Percentiles rank a stretch among this genome's conserved stretches.
phyloP scores from a whole-genome alignment of 202 grass and related monocot genomes.

The Saccharum hybrid region DNA sequence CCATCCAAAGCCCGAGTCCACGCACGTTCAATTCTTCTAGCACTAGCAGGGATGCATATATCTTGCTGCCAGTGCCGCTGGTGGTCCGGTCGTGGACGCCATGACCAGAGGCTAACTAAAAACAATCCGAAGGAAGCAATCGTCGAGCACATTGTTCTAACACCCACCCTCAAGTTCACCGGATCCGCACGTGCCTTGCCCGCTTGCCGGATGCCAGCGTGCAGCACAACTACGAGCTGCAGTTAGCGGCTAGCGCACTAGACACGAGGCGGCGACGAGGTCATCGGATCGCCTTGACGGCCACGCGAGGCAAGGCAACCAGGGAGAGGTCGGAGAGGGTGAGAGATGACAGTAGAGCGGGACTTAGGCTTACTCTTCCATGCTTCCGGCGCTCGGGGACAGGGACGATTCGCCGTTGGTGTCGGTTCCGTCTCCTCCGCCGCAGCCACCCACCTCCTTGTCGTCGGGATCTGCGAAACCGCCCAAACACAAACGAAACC shows the following conservation, averaged over 20 bases:
- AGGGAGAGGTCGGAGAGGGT: conserved; percentile 8
- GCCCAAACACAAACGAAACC: conserved; percentile 28
- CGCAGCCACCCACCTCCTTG: neutral
- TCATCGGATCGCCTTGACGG: neutral
- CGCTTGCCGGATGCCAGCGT: conserved; percentile 9
- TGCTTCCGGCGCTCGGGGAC: conserved; percentile 47
- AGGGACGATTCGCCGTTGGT: conserved; percentile 49
- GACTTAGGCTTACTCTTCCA: conserved; percentile 58
- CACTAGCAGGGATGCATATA: conserved; percentile 6
- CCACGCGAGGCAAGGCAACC: neutral
- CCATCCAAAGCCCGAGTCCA: neutral
- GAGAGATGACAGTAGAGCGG: conserved; percentile 14
- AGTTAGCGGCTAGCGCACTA: neutral
- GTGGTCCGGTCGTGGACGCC: conserved; percentile 15
- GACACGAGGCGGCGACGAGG: too few relatives aligned
- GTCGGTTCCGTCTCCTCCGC: conserved; percentile 40
- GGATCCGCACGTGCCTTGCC: conserved; percentile 29
- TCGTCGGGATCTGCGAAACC: conserved; percentile 63
- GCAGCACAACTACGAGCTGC: neutral
- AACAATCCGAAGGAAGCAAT: conserved; percentile 36
- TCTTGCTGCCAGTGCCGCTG: neutral
- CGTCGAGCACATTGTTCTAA: neutral
- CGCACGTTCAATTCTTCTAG: conserved; percentile 15
- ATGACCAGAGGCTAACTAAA: neutral
- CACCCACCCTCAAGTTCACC: conserved; percentile 16